Conservation (phyloP, 2,329 filamentous ascomycete genomes). For the Microcera coccophila region DNA sequence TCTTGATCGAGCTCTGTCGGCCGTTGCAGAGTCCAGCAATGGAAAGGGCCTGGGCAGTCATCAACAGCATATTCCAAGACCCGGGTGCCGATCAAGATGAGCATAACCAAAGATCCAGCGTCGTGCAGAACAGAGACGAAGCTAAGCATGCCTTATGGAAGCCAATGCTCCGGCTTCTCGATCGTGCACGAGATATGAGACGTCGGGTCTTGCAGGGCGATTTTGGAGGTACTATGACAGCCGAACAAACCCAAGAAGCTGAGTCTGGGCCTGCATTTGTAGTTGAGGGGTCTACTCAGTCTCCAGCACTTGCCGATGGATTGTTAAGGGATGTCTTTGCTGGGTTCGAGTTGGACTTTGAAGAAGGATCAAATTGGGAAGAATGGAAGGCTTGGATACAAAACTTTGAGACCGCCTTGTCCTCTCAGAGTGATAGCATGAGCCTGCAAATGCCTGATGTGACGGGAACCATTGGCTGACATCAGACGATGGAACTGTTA, state of each 20-base stretch:
- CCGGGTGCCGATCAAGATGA: too few species aligned
- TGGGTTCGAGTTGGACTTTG: neutral
- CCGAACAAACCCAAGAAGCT: neutral
- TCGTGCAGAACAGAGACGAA: too few species aligned
- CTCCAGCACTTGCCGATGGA: neutral
- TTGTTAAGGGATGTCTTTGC: neutral
- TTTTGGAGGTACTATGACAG: too few species aligned
- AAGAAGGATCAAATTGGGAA: neutral
- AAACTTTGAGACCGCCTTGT: neutral
- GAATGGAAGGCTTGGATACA: neutral
- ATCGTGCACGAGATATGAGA: neutral
- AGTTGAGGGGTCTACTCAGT: neutral
- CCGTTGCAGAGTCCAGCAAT: neutral
- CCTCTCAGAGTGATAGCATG: neutral
- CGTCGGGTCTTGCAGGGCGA: neutral
- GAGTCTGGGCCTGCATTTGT: neutral
- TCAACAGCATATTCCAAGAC: too few species aligned
- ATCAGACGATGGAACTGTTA: too few species aligned
- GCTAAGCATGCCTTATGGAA: neutral
- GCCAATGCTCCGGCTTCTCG: neutral
- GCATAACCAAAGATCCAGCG: too few species aligned
- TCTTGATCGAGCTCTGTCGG: neutral
- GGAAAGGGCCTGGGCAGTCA: neutral
- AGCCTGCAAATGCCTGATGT: too few species aligned
- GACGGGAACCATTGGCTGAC: too few species aligned